A percentile compares a stretch with the other conserved stretches of the same genome.
These are phyloP conservation scores for Cymbidium sinense DNA, from an alignment of 106 monocot species.

Conservation along the genomic window DNA sequence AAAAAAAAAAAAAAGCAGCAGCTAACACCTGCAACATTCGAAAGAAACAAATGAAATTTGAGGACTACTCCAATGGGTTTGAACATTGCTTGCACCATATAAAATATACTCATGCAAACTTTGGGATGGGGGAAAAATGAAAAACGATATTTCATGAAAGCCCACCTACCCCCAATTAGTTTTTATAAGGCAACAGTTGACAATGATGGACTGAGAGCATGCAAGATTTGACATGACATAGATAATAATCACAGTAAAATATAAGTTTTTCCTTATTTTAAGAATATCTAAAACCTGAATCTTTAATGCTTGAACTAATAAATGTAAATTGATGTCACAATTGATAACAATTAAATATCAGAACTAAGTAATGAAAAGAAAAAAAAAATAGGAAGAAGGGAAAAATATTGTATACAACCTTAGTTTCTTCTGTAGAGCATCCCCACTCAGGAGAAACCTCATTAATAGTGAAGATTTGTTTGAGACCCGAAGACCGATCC, in stretches of 20 bases:
- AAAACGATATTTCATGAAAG: neutral
- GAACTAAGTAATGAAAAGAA: neutral
- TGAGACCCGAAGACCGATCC: constrained; percentile 7
- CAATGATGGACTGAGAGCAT: too few species aligned
- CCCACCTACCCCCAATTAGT: neutral
- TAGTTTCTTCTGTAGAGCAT: constrained; percentile 58
- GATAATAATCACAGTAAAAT: too few species aligned
- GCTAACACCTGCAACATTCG: too few species aligned
- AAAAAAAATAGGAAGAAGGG: neutral
- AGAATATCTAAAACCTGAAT: neutral
- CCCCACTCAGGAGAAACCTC: constrained; percentile 75
- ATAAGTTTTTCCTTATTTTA: neutral
- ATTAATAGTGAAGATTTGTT: constrained; percentile 39
- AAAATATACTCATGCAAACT: too few species aligned
- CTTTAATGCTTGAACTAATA: neutral
- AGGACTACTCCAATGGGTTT: too few species aligned
- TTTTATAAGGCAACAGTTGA: neutral
- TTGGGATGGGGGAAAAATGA: neutral
- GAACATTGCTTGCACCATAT: too few species aligned
- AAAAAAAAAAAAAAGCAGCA: neutral
- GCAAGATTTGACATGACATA: too few species aligned
- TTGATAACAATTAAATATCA: neutral
- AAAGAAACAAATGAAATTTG: too few species aligned
- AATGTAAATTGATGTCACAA: neutral
- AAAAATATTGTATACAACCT: constrained; percentile 36